Evolutionary conservation across 495 filamentous ascomycete genomes (phyloP), one percentile per base, ranked within the genome.

Genomic region (Aspergillus cavernicola): DNA sequence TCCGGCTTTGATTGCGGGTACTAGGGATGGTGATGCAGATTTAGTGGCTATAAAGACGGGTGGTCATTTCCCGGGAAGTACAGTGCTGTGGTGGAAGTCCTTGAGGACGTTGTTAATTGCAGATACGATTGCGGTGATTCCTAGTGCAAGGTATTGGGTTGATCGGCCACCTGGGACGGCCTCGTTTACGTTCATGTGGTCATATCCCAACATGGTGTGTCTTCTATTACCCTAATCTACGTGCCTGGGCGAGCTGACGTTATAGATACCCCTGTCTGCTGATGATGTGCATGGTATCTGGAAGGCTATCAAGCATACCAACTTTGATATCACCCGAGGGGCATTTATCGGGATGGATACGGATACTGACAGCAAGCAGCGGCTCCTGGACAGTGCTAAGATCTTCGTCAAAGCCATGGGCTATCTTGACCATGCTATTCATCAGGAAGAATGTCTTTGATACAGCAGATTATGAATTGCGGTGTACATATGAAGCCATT

Each of bases 141-240:
- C 87, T 58, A 73, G n/a, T 76, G 83, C 3, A 59, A 68, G 15
- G 79, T 61, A 74, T 87, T 33, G 56, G 66, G 47, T 62, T 62
- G 20, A 83, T 82, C 72, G 85, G 19, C 79, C 75, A 4, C 52
- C 66, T 6, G 83, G 80, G 0, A 80, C 83, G 50, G 84, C 78
- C 7, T 80, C 74, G 33, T 92, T 80, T 65, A 63, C 80, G 4
- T 91, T 92, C 68, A 84, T 87, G 83, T 91, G 84, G 83, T 85
- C 81, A 16, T 85, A 86, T 59, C 88, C 88, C 3, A 91, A 92
- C 64, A 84, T 86, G 80, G 73, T 84, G 73, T 46, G 57, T 56
- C 15, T 41, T 28, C 10, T 20, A 11, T 36, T 16, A 20, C 10
- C 19, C 19, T 15, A 36, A 24, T n/a, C 11, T 33, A 10, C 19